These are phyloP conservation scores for Davidsoniella virescens DNA, from an alignment of 2,329 filamentous ascomycete species.

Conservation along the genomic window DNA sequence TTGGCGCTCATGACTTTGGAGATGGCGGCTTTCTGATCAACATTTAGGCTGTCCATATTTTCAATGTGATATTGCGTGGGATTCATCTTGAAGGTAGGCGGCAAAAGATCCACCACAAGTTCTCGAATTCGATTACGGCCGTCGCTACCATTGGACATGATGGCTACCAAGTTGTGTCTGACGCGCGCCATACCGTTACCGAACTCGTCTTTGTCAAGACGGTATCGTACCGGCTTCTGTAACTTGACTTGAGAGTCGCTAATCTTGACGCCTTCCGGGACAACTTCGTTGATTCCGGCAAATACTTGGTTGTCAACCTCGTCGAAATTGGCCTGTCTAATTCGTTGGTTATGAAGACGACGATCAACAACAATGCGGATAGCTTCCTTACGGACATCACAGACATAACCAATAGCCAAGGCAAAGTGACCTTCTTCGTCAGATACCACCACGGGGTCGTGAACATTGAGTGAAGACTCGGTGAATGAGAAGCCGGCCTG, in stretches of 20 bases:
- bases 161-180: conserved; percentile 79
- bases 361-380: conserved; percentile 86
- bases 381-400: conserved; percentile 53
- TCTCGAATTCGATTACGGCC: conserved; percentile 57
- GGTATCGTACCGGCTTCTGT: conserved; percentile 44
- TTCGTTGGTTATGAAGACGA: conserved; percentile 70
- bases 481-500: conserved; percentile 60
- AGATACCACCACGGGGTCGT: conserved; percentile 90
- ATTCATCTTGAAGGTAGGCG: conserved; percentile 55
- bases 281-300: conserved; percentile 76
- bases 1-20: conserved; percentile 90
- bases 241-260: background rate
- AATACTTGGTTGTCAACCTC: conserved; percentile 67
- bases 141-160: conserved; percentile 68
- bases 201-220: conserved; percentile 94
- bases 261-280: conserved; percentile 11
- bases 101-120: conserved; percentile 60
- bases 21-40: conserved; percentile 74
- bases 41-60: conserved; percentile 52
- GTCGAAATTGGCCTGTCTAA: conserved; percentile 61
- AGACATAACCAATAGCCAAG: conserved; percentile 80
- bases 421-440: conserved; percentile 93
- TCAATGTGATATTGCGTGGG: conserved; percentile 48
- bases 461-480: conserved; percentile 73
- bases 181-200: conserved; percentile 94